Evolutionary conservation across 2,329 filamentous ascomycete genomes (phyloP).

Genomic region (Fusarium falciforme): DNA sequence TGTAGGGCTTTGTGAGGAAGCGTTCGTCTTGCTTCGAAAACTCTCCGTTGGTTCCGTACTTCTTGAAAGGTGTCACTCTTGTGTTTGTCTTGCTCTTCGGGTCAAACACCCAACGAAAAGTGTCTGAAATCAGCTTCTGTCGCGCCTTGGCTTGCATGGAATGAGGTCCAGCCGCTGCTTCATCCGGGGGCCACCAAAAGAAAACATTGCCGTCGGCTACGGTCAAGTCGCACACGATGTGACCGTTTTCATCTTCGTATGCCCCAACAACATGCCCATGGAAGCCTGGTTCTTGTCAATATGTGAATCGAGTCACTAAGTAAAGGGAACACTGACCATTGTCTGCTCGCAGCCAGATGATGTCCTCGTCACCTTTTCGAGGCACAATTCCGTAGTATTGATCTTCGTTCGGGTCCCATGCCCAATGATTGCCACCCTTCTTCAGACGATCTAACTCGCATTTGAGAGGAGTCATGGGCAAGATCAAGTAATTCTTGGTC

Average conservation of each 20-base stretch:
- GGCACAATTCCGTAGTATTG: conserved; percentile 11
- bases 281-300: conserved; percentile 6
- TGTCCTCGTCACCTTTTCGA: conserved; percentile 10
- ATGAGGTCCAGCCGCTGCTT: not conserved
- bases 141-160: not conserved
- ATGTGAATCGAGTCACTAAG: fast-evolving
- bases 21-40: conserved; percentile 21
- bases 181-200: conserved; percentile 16
- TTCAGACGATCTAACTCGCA: conserved; percentile 1
- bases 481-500: conserved; percentile 19
- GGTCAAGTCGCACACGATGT: conserved; percentile 20
- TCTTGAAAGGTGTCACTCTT: not conserved
- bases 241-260: conserved; percentile 18
- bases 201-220: conserved; percentile 23
- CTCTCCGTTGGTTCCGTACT: conserved; percentile 12
- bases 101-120: conserved; percentile 11
- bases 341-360: conserved; percentile 10
- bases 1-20: conserved; percentile 9
- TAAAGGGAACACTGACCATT: conserved; percentile 2
- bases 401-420: conserved; percentile 6
- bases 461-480: conserved; percentile 16
- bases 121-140: conserved; percentile 9
- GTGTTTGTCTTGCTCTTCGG: not conserved
- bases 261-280: conserved; percentile 23
- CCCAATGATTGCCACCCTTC: conserved; percentile 18